Percentiles rank a stretch among this genome's conserved stretches.
These are phyloP conservation scores for Graphiopsis chlorocephala DNA, from an alignment of 2,329 filamentous ascomycete species.

Conservation along the genomic window DNA sequence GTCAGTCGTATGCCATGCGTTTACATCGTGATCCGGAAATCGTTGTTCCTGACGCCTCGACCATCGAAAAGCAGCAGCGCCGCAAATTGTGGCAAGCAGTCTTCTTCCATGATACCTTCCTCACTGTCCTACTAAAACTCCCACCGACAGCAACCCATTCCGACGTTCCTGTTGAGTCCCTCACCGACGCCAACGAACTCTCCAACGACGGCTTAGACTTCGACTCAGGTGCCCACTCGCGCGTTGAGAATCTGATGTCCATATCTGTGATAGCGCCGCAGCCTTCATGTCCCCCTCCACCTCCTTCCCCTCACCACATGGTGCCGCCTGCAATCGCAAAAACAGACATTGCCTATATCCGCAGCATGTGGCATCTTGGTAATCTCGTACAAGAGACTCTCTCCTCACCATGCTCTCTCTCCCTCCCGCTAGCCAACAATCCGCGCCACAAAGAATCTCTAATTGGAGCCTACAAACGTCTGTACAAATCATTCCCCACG, in stretches of 20 bases:
- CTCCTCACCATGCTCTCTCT: conserved; percentile 70
- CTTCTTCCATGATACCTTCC: conserved; percentile 75
- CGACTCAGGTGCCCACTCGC: conserved; percentile 46
- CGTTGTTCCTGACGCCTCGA: conserved; percentile 61
- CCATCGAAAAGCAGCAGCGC: conserved; percentile 73
- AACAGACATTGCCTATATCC: conserved; percentile 55
- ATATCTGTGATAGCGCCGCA: conserved; percentile 49
- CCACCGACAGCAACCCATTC: conserved; percentile 77
- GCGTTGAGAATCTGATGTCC: conserved; percentile 51
- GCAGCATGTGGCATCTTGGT: conserved; percentile 74
- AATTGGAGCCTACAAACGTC: conserved; percentile 65
- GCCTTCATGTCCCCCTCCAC: conserved; percentile 31
- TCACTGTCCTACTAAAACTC: conserved; percentile 73
- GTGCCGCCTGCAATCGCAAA: conserved; percentile 32
- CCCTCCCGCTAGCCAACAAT: conserved; percentile 68
- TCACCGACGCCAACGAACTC: conserved; percentile 61
- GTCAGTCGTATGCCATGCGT: conserved; percentile 79
- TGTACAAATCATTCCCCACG: conserved; percentile 71
- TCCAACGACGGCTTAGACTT: conserved; percentile 56
- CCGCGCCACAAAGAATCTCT: conserved; percentile 67
- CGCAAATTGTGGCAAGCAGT: conserved; percentile 82
- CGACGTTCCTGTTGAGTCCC: conserved; percentile 72
- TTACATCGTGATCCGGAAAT: conserved; percentile 76
- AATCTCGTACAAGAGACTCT: conserved; percentile 76
- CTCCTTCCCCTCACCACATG: conserved; percentile 34